Conservation (phyloP, 2,329 filamentous ascomycete genomes). For the Corniculantispora saksenae region DNA sequence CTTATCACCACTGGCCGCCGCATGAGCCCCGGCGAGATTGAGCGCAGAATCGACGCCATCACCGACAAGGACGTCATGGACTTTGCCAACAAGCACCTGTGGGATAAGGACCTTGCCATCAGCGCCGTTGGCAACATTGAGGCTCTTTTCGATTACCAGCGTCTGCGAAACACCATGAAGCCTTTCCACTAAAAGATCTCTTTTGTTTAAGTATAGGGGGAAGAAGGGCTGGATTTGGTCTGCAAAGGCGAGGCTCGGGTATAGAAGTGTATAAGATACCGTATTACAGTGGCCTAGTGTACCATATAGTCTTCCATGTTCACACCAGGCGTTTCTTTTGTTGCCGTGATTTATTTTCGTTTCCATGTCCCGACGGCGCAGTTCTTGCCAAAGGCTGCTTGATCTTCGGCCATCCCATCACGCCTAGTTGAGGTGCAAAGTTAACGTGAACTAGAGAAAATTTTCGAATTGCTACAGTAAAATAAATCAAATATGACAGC, state of each 20-base stretch:
- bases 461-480: not conserved
- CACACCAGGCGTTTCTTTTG: conserved; percentile 32
- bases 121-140: conserved; percentile 92
- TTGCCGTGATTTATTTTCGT: not conserved
- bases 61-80: conserved; percentile 96
- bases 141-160: conserved; percentile 76
- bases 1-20: conserved; percentile 95
- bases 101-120: conserved; percentile 96
- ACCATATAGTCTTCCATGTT: conserved; percentile 52
- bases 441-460: too few relatives aligned
- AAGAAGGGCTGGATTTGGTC: conserved; percentile 29
- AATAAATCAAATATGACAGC: not conserved
- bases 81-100: conserved; percentile 91
- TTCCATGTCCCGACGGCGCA: too few relatives aligned
- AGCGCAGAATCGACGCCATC: conserved; percentile 84
- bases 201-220: conserved; percentile 23
- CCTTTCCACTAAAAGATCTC: conserved; percentile 46
- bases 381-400: too few relatives aligned
- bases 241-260: conserved; percentile 43
- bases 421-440: too few relatives aligned
- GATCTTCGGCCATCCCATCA: too few relatives aligned
- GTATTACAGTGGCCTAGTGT: conserved; percentile 52
- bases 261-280: conserved; percentile 60
- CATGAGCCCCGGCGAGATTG: conserved; percentile 89
- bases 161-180: conserved; percentile 82